These are phyloP conservation scores for Malus asiatica DNA, from an alignment of 306 rosid species.

Conservation along the genomic window DNA sequence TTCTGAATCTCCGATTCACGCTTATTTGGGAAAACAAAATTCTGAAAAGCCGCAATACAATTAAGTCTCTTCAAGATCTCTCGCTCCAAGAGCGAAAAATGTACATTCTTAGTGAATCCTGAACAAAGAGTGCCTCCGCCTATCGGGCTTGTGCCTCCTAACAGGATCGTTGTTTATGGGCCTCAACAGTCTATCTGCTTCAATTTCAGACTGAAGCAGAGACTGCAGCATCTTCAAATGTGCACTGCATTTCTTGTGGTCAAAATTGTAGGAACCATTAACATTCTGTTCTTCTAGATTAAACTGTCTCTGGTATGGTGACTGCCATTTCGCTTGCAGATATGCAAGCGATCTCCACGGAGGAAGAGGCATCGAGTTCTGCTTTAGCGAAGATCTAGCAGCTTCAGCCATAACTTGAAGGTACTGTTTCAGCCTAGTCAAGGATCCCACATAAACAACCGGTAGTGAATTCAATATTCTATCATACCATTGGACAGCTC, in stretches of 20 bases:
- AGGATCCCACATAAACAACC: conserved; percentile 66
- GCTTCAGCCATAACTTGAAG: conserved; percentile 93
- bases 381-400: conserved; percentile 70
- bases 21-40: conserved; percentile 28
- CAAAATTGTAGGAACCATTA: conserved; percentile 16
- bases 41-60: conserved; percentile 37
- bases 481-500: conserved; percentile 85
- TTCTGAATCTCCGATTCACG: conserved; percentile 8
- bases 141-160: conserved; percentile 59
- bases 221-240: conserved; percentile 83
- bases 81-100: conserved; percentile 28
- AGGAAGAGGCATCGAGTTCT: conserved; percentile 94
- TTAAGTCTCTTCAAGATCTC: not conserved
- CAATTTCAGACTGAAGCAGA: conserved; percentile 62
- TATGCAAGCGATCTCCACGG: conserved; percentile 93
- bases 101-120: conserved; percentile 41
- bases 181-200: conserved; percentile 53
- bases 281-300: conserved; percentile 30
- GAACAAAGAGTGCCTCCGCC: conserved; percentile 51
- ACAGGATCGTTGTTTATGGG: conserved; percentile 46
- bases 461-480: conserved; percentile 81
- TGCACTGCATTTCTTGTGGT: conserved; percentile 65
- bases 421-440: conserved; percentile 56
- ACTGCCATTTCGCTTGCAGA: conserved; percentile 83
- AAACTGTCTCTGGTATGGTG: conserved; percentile 57